These are phyloP conservation scores for Raphanus hybrid DNA, from an alignment of 441 rosid species.

Conservation along the genomic window DNA sequence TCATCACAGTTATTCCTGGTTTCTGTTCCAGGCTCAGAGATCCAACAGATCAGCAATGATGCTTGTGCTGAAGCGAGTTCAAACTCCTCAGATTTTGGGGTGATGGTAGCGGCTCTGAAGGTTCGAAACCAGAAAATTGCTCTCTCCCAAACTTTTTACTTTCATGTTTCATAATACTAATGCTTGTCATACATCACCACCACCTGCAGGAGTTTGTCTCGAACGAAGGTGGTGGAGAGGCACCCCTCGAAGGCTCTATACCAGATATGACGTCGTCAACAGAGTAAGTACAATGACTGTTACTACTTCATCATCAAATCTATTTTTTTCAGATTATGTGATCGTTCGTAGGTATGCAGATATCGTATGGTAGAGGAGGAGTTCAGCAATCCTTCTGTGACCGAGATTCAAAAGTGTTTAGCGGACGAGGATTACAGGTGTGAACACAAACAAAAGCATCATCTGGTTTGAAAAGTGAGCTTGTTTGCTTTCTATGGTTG, in stretches of 20 bases:
- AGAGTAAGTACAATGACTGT: slow-evolving; percentile 57
- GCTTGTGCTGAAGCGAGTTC: slow-evolving; percentile 64
- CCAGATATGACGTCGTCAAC: slow-evolving; percentile 98
- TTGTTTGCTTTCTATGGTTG: slow-evolving; percentile 13
- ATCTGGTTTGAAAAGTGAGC: slow-evolving; percentile 16
- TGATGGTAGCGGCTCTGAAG: slow-evolving; percentile 94
- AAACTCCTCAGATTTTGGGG: slow-evolving; percentile 86
- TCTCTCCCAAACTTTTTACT: too few species aligned
- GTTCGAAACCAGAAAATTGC: slow-evolving; percentile 47
- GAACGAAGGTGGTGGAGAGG: slow-evolving; percentile 86
- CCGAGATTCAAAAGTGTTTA: slow-evolving; percentile 76
- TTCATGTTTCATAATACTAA: too few species aligned
- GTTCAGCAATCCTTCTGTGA: slow-evolving; percentile 65
- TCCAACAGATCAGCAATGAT: slow-evolving; percentile 64
- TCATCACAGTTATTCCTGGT: slow-evolving; percentile 5
- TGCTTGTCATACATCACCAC: neutral
- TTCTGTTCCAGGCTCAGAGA: slow-evolving; percentile 59
- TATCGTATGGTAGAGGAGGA: slow-evolving; percentile 78
- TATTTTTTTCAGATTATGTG: too few species aligned
- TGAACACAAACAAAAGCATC: neutral
- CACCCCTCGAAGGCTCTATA: slow-evolving; percentile 91
- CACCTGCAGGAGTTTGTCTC: slow-evolving; percentile 73
- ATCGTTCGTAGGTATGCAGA: neutral
- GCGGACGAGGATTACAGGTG: slow-evolving; percentile 91
- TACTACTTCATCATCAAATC: too few species aligned